These are phyloP conservation scores for Aspergillus luchuensis DNA, from an alignment of 2,329 filamentous ascomycete genomes.

Conservation along the genomic window DNA sequence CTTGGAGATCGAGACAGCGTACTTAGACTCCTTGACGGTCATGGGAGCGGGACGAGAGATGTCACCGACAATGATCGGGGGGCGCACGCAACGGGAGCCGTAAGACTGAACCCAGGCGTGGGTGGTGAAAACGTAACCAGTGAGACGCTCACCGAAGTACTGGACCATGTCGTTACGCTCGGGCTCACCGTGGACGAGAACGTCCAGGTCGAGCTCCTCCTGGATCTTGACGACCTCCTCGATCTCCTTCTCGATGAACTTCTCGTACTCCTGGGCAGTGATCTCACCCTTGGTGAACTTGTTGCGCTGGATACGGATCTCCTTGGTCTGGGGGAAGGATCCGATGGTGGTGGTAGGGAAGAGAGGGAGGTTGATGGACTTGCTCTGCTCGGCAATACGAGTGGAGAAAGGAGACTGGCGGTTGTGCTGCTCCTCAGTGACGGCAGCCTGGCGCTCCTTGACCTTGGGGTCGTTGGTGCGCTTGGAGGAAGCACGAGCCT, in stretches of 20 bases:
- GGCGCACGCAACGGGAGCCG: conserved; percentile 96
- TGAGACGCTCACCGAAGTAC: conserved; percentile 97
- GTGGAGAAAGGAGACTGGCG: conserved; percentile 85
- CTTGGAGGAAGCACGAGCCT: conserved; percentile 86
- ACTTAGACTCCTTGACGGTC: conserved; percentile 99
- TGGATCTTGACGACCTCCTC: conserved; percentile 92
- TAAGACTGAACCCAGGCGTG: conserved; percentile 99
- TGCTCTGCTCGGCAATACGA: conserved; percentile 86
- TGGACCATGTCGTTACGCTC: conserved; percentile 99
- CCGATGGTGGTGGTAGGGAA: conserved; percentile 99
- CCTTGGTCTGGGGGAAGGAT: conserved; percentile 98
- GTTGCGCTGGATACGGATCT: conserved; percentile 95
- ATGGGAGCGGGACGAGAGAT: conserved; percentile 95
- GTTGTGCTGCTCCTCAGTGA: conserved; percentile 83
- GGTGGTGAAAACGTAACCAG: conserved; percentile 98
- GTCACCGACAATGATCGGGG: conserved; percentile 97
- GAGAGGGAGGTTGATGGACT: conserved; percentile 86
- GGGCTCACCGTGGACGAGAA: conserved; percentile 97
- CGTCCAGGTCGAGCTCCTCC: conserved; percentile 95
- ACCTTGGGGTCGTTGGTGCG: conserved; percentile 97
- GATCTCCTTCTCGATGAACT: conserved; percentile 99
- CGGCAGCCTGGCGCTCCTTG: conserved; percentile 91
- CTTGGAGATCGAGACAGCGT: conserved; percentile 90
- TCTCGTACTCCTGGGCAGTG: conserved; percentile 87
- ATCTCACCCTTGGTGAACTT: conserved; percentile 99